A percentile compares a stretch with the other conserved stretches of the same genome.
phyloP scores from a whole-genome alignment of 768 basidiomycete species.

The Auriscalpium orientale region DNA sequence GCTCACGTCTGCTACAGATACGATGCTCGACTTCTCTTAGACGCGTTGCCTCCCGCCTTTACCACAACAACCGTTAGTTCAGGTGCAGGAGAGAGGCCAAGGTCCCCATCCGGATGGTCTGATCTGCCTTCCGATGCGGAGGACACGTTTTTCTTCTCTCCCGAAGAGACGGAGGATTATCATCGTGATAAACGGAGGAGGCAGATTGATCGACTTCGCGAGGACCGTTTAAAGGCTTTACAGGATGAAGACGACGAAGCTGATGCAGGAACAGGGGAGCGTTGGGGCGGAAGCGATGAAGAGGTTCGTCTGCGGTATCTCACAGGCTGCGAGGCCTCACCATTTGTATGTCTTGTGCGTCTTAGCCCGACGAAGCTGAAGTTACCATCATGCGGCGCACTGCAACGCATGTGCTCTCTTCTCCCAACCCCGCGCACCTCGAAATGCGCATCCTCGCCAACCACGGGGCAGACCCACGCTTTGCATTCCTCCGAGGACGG shows the following conservation, averaged over 20 bases:
- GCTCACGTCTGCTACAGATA: conserved; percentile 41
- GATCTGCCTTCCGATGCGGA: conserved; percentile 81
- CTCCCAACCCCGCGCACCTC: conserved; percentile 73
- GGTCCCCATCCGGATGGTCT: conserved; percentile 65
- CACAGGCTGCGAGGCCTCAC: background rate
- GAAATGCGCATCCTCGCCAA: conserved; percentile 89
- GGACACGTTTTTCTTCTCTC: conserved; percentile 75
- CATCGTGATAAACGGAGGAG: conserved; percentile 60
- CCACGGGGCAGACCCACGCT: conserved; percentile 68
- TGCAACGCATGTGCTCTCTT: conserved; percentile 55
- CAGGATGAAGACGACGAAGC: conserved; percentile 24
- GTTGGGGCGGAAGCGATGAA: conserved; percentile 66
- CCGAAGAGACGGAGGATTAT: conserved; percentile 59
- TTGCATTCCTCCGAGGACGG: conserved; percentile 74
- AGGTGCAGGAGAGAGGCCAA: conserved; percentile 11
- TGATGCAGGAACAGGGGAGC: conserved; percentile 29
- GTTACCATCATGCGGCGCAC: conserved; percentile 68
- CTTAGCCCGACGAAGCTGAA: conserved; percentile 53
- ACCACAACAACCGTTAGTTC: conserved; percentile 11
- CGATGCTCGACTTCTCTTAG: conserved; percentile 70
- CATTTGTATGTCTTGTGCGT: background rate
- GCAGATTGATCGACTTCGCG: conserved; percentile 48
- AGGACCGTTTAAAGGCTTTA: conserved; percentile 60
- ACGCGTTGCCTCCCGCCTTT: conserved; percentile 30
- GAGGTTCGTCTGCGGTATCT: conserved; percentile 40